phyloP scores from a whole-genome alignment of 495 filamentous ascomycete species.

The Trichoderma reesei region DNA sequence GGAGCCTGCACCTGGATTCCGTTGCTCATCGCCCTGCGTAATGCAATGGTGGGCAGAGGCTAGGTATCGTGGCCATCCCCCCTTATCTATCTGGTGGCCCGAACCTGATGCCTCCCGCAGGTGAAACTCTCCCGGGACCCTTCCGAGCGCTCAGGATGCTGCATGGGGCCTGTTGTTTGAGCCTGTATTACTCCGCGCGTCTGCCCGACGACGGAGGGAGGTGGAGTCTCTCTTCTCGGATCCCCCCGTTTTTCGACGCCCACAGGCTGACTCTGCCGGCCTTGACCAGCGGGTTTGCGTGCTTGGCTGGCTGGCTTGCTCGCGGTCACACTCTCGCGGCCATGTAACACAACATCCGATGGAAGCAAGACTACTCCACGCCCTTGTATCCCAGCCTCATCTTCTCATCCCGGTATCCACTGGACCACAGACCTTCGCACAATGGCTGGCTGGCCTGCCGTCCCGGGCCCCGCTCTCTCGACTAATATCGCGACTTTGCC shows the following conservation, averaged over 20 bases:
- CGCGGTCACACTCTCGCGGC: background rate
- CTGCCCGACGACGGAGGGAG: background rate
- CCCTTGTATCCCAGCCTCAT: background rate
- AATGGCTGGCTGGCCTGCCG: background rate
- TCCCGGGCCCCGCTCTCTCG: background rate
- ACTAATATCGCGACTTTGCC: background rate
- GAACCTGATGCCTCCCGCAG: background rate
- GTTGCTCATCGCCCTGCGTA: constrained; percentile 5
- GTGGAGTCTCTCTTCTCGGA: background rate
- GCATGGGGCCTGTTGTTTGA: background rate
- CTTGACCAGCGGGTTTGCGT: background rate
- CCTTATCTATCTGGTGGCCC: background rate
- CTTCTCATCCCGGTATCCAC: background rate
- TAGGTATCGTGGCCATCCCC: background rate
- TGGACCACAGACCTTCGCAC: background rate
- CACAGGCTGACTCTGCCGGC: background rate
- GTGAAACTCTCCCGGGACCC: background rate
- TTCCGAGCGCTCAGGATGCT: background rate
- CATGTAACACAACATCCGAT: constrained; percentile 1
- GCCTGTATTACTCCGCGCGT: background rate
- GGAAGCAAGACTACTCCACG: background rate
- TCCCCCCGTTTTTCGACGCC: background rate
- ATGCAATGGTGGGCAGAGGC: background rate
- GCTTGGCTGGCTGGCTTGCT: background rate
- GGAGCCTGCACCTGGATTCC: background rate